Evolutionary conservation across 768 basidiomycete species (phyloP).

Genomic region (Lanmaoa rubissima): DNA sequence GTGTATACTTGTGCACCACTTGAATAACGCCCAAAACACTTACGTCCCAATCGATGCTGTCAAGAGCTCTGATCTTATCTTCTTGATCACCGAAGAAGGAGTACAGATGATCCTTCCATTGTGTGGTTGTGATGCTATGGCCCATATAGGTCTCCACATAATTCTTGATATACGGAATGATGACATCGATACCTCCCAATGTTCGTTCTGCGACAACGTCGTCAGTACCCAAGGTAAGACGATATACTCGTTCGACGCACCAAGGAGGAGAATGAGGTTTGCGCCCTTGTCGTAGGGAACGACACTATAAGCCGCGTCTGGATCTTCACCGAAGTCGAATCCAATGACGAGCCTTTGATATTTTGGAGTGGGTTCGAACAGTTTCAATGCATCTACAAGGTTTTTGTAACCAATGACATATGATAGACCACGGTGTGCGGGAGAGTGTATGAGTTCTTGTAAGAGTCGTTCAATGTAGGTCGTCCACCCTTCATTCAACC

Average conservation of each 20-base stretch:
- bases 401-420: slow-evolving; percentile 74
- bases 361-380: slow-evolving; percentile 55
- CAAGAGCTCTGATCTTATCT: slow-evolving; percentile 47
- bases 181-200: slow-evolving; percentile 54
- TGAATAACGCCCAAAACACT: slow-evolving; percentile 11
- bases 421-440: slow-evolving; percentile 76
- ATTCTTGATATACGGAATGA: slow-evolving; percentile 55
- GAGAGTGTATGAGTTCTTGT: slow-evolving; percentile 63
- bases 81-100: slow-evolving; percentile 44
- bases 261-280: slow-evolving; percentile 83
- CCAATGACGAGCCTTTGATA: slow-evolving; percentile 81
- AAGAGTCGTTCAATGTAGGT: slow-evolving; percentile 89
- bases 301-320: slow-evolving; percentile 70
- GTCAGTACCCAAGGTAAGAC: not conserved
- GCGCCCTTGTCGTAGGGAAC: slow-evolving; percentile 91
- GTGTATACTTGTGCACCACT: not conserved
- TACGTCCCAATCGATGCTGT: slow-evolving; percentile 58
- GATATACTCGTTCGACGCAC: slow-evolving; percentile 31
- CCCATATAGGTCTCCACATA: slow-evolving; percentile 57
- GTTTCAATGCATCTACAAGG: slow-evolving; percentile 66
- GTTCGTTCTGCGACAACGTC: slow-evolving; percentile 39
- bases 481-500: slow-evolving; percentile 95
- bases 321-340: slow-evolving; percentile 70
- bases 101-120: slow-evolving; percentile 60
- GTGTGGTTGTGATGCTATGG: slow-evolving; percentile 52